Base-by-base conservation (phyloP, 805 yeast species). In the Saturnispora serradocipensis region DNA sequence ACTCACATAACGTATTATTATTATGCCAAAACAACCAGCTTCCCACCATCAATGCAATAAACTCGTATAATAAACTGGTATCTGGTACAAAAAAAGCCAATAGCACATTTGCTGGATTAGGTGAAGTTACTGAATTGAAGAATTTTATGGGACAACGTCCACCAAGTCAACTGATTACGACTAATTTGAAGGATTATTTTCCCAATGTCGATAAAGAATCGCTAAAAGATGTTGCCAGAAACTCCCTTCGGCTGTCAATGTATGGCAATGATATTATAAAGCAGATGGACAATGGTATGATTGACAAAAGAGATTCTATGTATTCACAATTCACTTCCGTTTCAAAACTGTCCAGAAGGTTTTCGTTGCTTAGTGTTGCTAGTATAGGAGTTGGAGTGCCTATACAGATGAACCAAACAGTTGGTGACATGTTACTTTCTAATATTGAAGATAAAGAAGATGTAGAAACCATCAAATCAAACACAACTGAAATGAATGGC, bases 131-230 rank as follows among this genome's bases (percentile, higher is more conserved):
- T 56, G 36, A 47, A 32, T 46, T 53, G 24, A 18, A 53, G 38
- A 18, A 71, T 51, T 76, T 86, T 53, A 83, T 84, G 66, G 95
- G 95, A 24, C 96, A 88, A 65, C 75, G 99, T 61, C 99, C 99
- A 6, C 90, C 98, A 1, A 83, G 93, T 54, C 95, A 88, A 62
- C 76, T 90, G 59, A 93, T 91, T 54, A 87, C 97, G 1, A 82
- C 90, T 2, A 88, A 91, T 61, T 71, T 91, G 56, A 84, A 89
- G 2, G 96, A 90, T 56, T 91, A 87, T 65, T 93, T 93, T 73
- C 99, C 99, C 0, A 84, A 82, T 39, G 82, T 95, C 0, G 82
- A 80, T 24, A 77, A 81, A 48, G 73, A 76, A 44, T 84, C 84
- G 52, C 74, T 93, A 55, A 85, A 85, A 54, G 82, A 84, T 52